These are phyloP conservation scores for Onygenales sp. DNA, from an alignment of 2,329 filamentous ascomycete genomes.

Conservation along the genomic window DNA sequence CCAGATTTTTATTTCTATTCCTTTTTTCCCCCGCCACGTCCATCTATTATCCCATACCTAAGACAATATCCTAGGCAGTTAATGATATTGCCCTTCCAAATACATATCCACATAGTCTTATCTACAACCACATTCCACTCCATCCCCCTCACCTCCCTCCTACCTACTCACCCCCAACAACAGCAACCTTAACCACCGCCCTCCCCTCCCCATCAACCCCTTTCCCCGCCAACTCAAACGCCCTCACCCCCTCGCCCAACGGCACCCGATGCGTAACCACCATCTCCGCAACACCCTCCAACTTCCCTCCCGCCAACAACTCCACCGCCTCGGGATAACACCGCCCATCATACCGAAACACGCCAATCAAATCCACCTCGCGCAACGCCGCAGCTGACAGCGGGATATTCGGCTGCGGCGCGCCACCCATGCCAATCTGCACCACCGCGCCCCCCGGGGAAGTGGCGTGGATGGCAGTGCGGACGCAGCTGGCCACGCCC, in stretches of 20 bases:
- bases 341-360: constrained; percentile 45
- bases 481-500: constrained; percentile 35
- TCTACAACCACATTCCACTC: not conserved
- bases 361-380: constrained; percentile 49
- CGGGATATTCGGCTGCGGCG: constrained; percentile 41
- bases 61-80: no score
- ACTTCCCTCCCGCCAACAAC: constrained; percentile 40
- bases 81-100: not conserved
- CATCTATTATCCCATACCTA: no score
- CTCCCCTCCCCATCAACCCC: constrained; percentile 43
- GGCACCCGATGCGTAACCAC: constrained; percentile 45
- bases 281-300: constrained; percentile 40
- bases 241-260: constrained; percentile 37
- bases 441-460: constrained; percentile 42
- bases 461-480: constrained; percentile 36
- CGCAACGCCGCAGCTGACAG: constrained; percentile 46
- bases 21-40: no score
- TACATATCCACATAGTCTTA: not conserved
- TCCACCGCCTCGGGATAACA: constrained; percentile 47
- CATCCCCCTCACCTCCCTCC: not conserved
- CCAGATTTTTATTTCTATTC: no score
- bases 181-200: constrained; percentile 45
- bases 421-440: constrained; percentile 49
- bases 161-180: constrained; percentile 21
- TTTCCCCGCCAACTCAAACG: constrained; percentile 42